Conservation (phyloP, 768 basidiomycete species). For the Psilocybe azurescens region DNA sequence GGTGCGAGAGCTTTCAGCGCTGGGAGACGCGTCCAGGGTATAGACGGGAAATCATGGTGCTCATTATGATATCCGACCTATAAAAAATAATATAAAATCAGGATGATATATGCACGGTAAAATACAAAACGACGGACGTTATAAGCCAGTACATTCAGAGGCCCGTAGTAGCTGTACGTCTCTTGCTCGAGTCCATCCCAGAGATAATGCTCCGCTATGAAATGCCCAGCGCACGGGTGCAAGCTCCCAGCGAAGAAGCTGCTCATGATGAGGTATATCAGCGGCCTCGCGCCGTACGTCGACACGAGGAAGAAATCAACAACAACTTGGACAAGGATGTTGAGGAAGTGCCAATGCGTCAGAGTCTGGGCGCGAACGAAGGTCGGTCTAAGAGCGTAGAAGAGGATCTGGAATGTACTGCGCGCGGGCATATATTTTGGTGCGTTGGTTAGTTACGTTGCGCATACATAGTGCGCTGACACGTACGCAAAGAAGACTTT, state of each 20-base stretch:
- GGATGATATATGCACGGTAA: slow-evolving; percentile 3
- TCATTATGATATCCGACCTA: slow-evolving; percentile 99
- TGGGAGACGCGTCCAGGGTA: slow-evolving; percentile 94
- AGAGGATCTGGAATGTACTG: slow-evolving; percentile 97
- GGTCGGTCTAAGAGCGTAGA: slow-evolving; percentile 95
- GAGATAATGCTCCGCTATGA: slow-evolving; percentile 96
- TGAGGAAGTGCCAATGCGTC: slow-evolving; percentile 86
- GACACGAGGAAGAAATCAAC: slow-evolving; percentile 75
- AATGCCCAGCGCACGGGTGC: slow-evolving; percentile 96
- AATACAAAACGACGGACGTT: slow-evolving; percentile 57
- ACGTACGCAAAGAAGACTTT: slow-evolving; percentile 97
- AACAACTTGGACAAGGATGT: slow-evolving; percentile 68
- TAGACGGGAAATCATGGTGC: slow-evolving; percentile 97
- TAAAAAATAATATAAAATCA: slow-evolving; percentile 10
- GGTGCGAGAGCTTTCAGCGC: slow-evolving; percentile 82
- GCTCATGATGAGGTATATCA: slow-evolving; percentile 85
- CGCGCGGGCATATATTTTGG: background rate
- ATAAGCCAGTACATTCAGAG: slow-evolving; percentile 88
- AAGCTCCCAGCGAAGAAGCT: slow-evolving; percentile 97
- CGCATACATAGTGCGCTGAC: background rate
- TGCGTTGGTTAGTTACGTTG: background rate
- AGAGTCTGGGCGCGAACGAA: slow-evolving; percentile 85
- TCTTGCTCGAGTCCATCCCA: slow-evolving; percentile 94
- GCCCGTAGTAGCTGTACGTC: slow-evolving; percentile 97
- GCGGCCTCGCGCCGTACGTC: slow-evolving; percentile 45